phyloP scores from a whole-genome alignment of 2,329 filamentous ascomycete genomes.

The Fusarium napiforme region DNA sequence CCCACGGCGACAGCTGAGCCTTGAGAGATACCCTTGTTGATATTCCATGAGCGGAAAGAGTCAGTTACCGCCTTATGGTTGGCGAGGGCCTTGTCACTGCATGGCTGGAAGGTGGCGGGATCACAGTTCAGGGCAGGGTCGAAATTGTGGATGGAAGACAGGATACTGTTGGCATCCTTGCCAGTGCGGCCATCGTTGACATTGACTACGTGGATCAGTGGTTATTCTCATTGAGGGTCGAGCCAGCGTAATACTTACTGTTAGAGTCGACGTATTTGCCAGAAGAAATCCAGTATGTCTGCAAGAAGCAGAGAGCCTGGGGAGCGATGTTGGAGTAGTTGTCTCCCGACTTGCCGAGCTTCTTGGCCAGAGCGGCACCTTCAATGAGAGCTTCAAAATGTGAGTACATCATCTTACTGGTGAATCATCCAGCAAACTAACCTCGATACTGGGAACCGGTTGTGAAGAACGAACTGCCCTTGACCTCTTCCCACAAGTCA shows the following conservation, averaged over 20 bases:
- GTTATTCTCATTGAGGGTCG: background rate
- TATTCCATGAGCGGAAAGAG: conserved; percentile 77
- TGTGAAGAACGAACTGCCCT: conserved; percentile 83
- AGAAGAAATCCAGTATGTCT: conserved; percentile 75
- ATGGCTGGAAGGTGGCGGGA: conserved; percentile 80
- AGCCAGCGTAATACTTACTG: conserved; percentile 52
- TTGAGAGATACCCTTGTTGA: conserved; percentile 73
- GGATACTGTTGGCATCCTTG: conserved; percentile 77
- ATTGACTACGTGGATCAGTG: conserved; percentile 56
- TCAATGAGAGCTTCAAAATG: conserved; percentile 64
- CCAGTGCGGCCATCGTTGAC: conserved; percentile 70
- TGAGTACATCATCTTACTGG: background rate
- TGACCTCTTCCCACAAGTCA: conserved; percentile 87
- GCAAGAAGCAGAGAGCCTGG: conserved; percentile 77
- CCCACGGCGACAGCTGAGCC: conserved; percentile 72
- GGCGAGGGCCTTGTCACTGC: conserved; percentile 73
- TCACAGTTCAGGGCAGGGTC: conserved; percentile 75
- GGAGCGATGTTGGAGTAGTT: conserved; percentile 74
- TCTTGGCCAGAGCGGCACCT: conserved; percentile 72
- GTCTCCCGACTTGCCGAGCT: conserved; percentile 68
- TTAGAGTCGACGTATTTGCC: conserved; percentile 75
- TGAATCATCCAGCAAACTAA: conserved; percentile 36
- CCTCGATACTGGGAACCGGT: conserved; percentile 74
- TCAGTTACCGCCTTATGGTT: conserved; percentile 83
- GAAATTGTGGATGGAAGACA: conserved; percentile 74